phyloP scores from a whole-genome alignment of 257 asterid species.

The Penstemon eatonii region DNA sequence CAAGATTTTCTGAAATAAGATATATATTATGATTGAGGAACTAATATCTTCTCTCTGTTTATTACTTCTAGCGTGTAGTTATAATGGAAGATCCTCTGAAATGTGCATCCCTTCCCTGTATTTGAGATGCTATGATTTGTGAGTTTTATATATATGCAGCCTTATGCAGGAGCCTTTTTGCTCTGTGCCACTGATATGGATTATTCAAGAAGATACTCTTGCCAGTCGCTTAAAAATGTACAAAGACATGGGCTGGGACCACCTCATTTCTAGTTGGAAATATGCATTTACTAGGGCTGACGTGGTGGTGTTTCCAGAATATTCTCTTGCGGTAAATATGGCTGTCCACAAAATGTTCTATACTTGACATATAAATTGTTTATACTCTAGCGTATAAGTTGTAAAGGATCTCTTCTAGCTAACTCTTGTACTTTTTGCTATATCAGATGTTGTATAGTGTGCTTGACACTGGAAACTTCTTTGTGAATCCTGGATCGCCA shows the following conservation, averaged over 20 bases:
- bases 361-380: slow-evolving; percentile 20
- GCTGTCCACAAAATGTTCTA: slow-evolving; percentile 23
- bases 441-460: slow-evolving; percentile 87
- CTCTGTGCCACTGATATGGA: slow-evolving; percentile 97
- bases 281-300: slow-evolving; percentile 74
- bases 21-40: slow-evolving; percentile 2
- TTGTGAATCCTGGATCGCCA: slow-evolving; percentile 95
- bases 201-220: slow-evolving; percentile 87
- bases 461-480: slow-evolving; percentile 99
- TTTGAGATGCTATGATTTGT: slow-evolving; percentile 57
- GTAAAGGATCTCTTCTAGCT: slow-evolving; percentile 30
- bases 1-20: slow-evolving; percentile 5
- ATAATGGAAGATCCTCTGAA: slow-evolving; percentile 19
- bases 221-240: slow-evolving; percentile 74
- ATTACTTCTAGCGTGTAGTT: slow-evolving; percentile 7
- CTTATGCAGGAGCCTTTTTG: slow-evolving; percentile 99
- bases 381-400: neutral
- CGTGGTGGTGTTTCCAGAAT: slow-evolving; percentile 86
- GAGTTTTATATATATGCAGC: slow-evolving; percentile 94
- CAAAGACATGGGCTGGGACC: slow-evolving; percentile 65
- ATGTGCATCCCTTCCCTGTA: slow-evolving; percentile 16
- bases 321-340: slow-evolving; percentile 72
- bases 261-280: slow-evolving; percentile 79
- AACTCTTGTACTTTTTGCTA: slow-evolving; percentile 43
- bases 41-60: neutral